Base-by-base conservation (phyloP, 192 early-diverging fungal species). In the Coemansia sp. region DNA sequence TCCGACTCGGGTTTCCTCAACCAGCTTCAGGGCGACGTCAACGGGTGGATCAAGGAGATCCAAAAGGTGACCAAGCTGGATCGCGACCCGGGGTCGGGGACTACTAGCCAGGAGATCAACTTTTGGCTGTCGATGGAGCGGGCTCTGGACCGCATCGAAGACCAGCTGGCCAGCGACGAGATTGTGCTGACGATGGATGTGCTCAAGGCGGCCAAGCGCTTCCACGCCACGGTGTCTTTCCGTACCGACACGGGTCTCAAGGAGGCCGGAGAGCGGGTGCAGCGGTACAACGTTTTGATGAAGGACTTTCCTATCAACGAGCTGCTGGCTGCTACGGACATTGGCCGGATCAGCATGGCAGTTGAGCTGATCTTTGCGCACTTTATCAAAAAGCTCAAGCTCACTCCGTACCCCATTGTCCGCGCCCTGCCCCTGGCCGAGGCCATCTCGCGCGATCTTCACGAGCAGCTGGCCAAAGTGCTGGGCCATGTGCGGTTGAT, bases 121-220 rank as follows among this genome's bases (percentile, higher is more conserved):
- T 99, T 99, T 79, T 99, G 98, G 98, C 85, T 97, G 38, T 92
- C 91, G 62, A 96, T 99, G 95, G 98, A 99, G 79, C 86, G 90
- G 18, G 95, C 94, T 27, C 81, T 99, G 52, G 91, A 92, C 68
- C 88, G 91, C 63, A 96, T 99, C 69, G 95, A 99, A 69, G 93
- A 95, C 66, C 95, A 97, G 84, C 82, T 99, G 39, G 94, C 93
- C 85, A 93, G 92, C 78, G 95, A 97, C 63, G 89, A 93, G 80
- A 89, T 94, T 57, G 89, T 93, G 55, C 83, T 99, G 39, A 95
- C 97, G 8, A 87, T 99, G 66, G 96, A 97, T 44, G 90, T 98
- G 50, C 86, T 99, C 69, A 95, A 94, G 73, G 88, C 94, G 34
- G 98, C 98, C 13, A 99, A 99, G 84, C 92, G 98, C 27, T 99